Evolutionary conservation across 495 filamentous ascomycete genomes (phyloP), one percentile per base, ranked within the genome.

Genomic region (Podospora pseudopauciseta): DNA sequence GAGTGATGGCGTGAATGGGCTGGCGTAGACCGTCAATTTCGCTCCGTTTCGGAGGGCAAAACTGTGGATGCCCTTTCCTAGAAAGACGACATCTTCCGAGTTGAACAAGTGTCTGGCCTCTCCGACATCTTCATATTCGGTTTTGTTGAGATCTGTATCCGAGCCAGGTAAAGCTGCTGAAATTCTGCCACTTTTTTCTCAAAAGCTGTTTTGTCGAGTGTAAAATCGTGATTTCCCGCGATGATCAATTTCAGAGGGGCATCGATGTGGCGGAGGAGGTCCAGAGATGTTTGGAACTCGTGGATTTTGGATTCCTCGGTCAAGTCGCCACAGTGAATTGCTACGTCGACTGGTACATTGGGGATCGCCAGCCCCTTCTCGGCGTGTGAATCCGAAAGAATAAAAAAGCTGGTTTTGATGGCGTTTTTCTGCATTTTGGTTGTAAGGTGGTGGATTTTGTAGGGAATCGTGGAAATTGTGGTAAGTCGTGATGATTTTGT

Each of bases 191-290:
- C 3, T 18, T 57, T 55, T 26, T 44, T 19, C 11, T 54, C 16
- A 60, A 44, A 68, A 60, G 6, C 59, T 3, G 83, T 76, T 30
- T 77, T 75, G 73, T 95, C 90, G 3, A 94, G 85, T 0, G 86
- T 86, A 65, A 91, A 84, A 72, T 94, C 91, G 77, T 94, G 92
- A 75, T 94, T 94, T 0, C 92, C 92, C 1, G 92, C 86, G 63
- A 96, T 92, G 49, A 94, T 87, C 44, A 96, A 78, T 68, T 94
- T 96, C 5, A 93, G 76, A 19, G 88, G 85, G 0, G 92, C 91
- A 5, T 86, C 71, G 64, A 89, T 84, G 1, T 63, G 70, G 18
- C 74, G 73, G n/a, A 95, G 80, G 73, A 91, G 83, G 2, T 79
- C 64, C n/a, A 93, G 71, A 9, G 82, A 79, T 6, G 71, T 66